Base-by-base conservation (phyloP, 179 eudicot genomes). In the Vitellaria paradoxa region DNA sequence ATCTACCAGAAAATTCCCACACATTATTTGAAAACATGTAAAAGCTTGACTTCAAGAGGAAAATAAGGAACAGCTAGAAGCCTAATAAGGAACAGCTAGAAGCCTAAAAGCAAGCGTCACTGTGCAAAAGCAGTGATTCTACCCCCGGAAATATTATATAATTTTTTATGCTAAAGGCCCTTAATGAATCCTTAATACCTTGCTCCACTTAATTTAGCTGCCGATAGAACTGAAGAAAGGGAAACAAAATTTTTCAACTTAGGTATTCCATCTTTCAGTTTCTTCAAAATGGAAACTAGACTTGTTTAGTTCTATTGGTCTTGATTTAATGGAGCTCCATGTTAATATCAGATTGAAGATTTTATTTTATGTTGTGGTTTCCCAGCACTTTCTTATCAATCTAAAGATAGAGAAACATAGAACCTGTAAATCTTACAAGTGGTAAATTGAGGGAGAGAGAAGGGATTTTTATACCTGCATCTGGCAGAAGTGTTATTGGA, bases 401-500 rank as follows among this genome's bases (percentile, higher is more conserved):
- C 50, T 37, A 72, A 56, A 56, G 15, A 56, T 42, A 10, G 18
- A 5, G 6, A 53, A 30, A 37, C 50, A 59, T 10, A 5, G 13
- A 40, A 71, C 23, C 20, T 52, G 17, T 26, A 14, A 30, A 65
- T 40, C 70, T 65, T 14, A 40, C 7, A 47, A 65, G 69, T 0
- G n/a, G 23, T 1, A 66, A n/a, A n/a, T 15, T 23, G 57, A 49
- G 60, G 24, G 42, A 70, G 21, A 20, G 23, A 70, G 59, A 21
- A 46, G 42, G n/a, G 18, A 0, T 24, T 12, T 30, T 65, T 49
- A 52, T 42, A 82, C 85, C 85, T 70, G 82, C 80, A 75, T 82
- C 85, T 50, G 85, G 85, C 37, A 71, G 78, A 68, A 83, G 80
- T 40, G 83, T 79, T n/a, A 66, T 68, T n/a, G 82, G 83, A 68